Conservation (phyloP, 2,329 filamentous ascomycete genomes). For the Trichoderma sp. region DNA sequence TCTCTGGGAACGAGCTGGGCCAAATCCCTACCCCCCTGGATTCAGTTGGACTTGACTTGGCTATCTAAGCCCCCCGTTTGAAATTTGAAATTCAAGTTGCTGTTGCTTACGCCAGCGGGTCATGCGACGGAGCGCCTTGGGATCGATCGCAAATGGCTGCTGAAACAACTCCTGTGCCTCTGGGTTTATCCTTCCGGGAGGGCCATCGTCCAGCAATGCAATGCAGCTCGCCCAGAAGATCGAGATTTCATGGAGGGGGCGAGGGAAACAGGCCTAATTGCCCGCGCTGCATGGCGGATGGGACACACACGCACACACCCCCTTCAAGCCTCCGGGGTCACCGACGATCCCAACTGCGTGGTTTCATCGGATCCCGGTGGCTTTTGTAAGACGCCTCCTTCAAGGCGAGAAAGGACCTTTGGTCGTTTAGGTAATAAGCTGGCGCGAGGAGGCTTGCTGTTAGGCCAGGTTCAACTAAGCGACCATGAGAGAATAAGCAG, state of each 20-base stretch:
- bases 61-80: not conserved
- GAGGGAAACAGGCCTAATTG: not conserved
- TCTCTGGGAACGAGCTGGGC: not conserved
- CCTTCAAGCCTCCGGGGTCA: not conserved
- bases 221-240: slow-evolving; percentile 2
- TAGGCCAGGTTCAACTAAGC: not conserved
- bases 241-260: not conserved
- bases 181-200: not conserved
- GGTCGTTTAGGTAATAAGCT: not conserved
- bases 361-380: not conserved
- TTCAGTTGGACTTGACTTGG: not conserved
- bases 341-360: slow-evolving; percentile 11
- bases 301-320: not conserved
- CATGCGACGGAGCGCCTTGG: not conserved
- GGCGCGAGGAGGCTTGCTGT: not conserved
- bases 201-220: not conserved
- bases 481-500: slow-evolving; percentile 8
- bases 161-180: not conserved
- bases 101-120: slow-evolving; percentile 9
- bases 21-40: not conserved
- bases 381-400: slow-evolving; percentile 14
- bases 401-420: not conserved
- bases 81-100: not conserved
- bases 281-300: not conserved
- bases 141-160: not conserved